Conservation (phyloP, 164 flowering plant species). For the Sextonia rubra region DNA sequence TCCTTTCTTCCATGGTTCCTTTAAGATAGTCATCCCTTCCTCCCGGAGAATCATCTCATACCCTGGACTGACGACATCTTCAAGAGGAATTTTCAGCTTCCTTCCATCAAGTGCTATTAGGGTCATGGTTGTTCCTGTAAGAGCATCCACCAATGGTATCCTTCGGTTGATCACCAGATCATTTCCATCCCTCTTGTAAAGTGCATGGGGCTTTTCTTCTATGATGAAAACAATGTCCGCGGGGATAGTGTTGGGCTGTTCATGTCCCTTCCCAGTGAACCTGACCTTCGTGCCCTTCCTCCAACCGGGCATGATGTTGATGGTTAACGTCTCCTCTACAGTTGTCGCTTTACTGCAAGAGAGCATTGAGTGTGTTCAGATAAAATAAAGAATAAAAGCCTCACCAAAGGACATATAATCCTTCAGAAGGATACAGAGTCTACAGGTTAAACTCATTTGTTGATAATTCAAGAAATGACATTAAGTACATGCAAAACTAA, state of each 20-base stretch:
- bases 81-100: constrained; percentile 45
- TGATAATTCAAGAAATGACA: too few species aligned
- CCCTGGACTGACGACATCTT: constrained; percentile 70
- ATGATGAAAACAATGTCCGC: constrained; percentile 79
- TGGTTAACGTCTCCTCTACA: constrained; percentile 73
- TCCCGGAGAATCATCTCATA: constrained; percentile 55
- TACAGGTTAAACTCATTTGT: not conserved
- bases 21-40: constrained; percentile 95
- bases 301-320: constrained; percentile 93
- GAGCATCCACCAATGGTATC: constrained; percentile 71
- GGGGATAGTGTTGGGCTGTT: constrained; percentile 60
- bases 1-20: constrained; percentile 76
- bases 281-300: constrained; percentile 94
- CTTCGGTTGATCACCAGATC: constrained; percentile 61
- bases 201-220: constrained; percentile 85
- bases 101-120: constrained; percentile 71
- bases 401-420: not conserved
- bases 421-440: not conserved
- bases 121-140: constrained; percentile 70
- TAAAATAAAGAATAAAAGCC: not conserved
- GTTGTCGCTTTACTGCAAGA: constrained; percentile 43
- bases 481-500: too few species aligned
- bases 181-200: constrained; percentile 80
- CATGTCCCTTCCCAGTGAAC: constrained; percentile 83
- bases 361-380: not conserved